Conservation (phyloP, 352 stramenopile genomes). For the Bremia lactucae region DNA sequence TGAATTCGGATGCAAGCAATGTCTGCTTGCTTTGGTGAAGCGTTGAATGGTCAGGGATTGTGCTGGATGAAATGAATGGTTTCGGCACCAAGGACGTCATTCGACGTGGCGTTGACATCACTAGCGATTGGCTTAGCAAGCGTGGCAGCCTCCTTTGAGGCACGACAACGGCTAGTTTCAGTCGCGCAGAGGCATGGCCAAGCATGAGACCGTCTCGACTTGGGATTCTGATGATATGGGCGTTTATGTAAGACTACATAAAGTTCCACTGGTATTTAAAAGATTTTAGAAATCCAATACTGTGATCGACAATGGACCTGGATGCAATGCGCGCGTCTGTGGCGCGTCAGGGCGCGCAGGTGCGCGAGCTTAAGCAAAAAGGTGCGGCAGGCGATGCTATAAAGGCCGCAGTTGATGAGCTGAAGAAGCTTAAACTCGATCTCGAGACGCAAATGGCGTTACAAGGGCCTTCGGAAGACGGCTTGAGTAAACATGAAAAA, state of each 20-base stretch:
- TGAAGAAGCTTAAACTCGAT: constrained; percentile 91
- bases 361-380: constrained; percentile 96
- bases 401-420: constrained; percentile 85
- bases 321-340: constrained; percentile 90
- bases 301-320: constrained; percentile 63
- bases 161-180: constrained; percentile 4
- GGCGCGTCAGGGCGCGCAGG: constrained; percentile 90
- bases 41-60: constrained; percentile 4
- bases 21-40: constrained; percentile 3
- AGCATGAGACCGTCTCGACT: no score
- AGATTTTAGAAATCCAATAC: background rate
- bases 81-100: no score
- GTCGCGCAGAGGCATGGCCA: constrained; percentile 13
- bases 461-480: constrained; percentile 49
- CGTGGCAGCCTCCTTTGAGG: constrained; percentile 2
- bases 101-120: constrained; percentile 12
- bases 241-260: no score
- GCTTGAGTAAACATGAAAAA: constrained; percentile 68
- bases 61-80: constrained; percentile 3
- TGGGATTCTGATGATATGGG: no score
- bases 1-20: constrained; percentile 35
- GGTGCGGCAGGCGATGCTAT: constrained; percentile 76
- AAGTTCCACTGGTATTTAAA: no score
- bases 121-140: constrained; percentile 3
- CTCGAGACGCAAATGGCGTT: constrained; percentile 74